phyloP scores from a whole-genome alignment of 1,284 basidiomycete genomes.

The Trametes hirsuta region DNA sequence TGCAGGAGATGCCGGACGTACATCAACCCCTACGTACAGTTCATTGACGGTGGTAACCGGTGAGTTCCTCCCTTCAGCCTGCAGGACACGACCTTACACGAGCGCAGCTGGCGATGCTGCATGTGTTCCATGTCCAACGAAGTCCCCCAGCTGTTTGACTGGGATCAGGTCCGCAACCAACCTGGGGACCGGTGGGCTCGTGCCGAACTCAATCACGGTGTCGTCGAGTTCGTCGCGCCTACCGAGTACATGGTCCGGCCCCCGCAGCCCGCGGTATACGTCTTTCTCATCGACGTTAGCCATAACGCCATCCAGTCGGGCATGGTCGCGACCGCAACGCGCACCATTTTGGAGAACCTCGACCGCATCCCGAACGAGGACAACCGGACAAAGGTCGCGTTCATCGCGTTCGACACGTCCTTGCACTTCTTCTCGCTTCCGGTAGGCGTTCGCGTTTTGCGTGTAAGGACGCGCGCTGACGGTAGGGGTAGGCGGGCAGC shows the following conservation, averaged over 20 bases:
- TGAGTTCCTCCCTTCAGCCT: constrained; percentile 39
- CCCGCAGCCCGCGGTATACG: constrained; percentile 96
- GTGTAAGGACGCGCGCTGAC: not conserved
- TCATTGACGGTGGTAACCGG: constrained; percentile 97
- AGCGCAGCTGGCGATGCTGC: constrained; percentile 91
- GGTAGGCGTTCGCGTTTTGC: constrained; percentile 42
- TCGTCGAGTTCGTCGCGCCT: constrained; percentile 96
- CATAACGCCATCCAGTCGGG: constrained; percentile 91
- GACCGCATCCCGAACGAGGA: constrained; percentile 97
- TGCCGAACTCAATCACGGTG: constrained; percentile 91
- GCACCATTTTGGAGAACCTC: constrained; percentile 93
- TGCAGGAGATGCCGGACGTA: constrained; percentile 97
- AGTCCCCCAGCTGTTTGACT: constrained; percentile 98
- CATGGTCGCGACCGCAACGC: constrained; percentile 97
- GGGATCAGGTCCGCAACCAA: constrained; percentile 93
- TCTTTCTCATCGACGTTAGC: constrained; percentile 97
- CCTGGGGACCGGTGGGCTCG: constrained; percentile 95
- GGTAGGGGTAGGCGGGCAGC: constrained; percentile 62
- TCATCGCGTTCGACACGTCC: constrained; percentile 92
- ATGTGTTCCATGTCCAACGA: constrained; percentile 99
- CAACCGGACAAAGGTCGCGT: constrained; percentile 88
- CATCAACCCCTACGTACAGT: constrained; percentile 99
- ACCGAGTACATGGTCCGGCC: constrained; percentile 99
- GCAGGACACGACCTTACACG: constrained; percentile 7
- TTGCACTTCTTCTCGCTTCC: constrained; percentile 97